Percentiles rank a stretch among this genome's conserved stretches.
These are phyloP conservation scores for Brassica rapa DNA, from an alignment of 345 rosid species.

Conservation along the genomic window DNA sequence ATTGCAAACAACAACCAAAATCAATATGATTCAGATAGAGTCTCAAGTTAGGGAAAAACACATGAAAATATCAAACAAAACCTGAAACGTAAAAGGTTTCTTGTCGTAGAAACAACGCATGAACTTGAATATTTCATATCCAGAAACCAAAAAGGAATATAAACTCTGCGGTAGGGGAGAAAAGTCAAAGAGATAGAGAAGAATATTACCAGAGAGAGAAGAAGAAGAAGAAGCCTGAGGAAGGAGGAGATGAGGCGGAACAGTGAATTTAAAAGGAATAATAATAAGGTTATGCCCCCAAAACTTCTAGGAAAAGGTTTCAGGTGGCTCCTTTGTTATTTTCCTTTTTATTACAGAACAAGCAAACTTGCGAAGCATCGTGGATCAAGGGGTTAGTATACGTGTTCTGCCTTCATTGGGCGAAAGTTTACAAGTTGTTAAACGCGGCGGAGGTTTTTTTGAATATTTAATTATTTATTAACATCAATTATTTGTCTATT, in stretches of 20 bases:
- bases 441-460: conserved; percentile 2
- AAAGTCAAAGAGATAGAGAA: conserved; percentile 9
- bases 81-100: conserved; percentile 9
- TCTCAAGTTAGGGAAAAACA: not conserved
- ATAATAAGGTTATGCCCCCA: not conserved
- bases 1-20: not conserved
- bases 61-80: not conserved
- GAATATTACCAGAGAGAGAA: conserved; percentile 25
- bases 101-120: conserved; percentile 27
- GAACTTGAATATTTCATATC: conserved; percentile 1
- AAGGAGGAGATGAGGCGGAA: not conserved
- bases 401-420: conserved; percentile 16
- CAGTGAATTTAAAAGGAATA: not conserved
- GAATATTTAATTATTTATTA: not conserved
- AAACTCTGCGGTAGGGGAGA: not conserved
- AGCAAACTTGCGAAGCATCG: conserved; percentile 25
- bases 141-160: conserved; percentile 13
- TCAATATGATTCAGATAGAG: not conserved
- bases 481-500: not conserved
- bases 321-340: conserved; percentile 2
- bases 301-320: conserved; percentile 29
- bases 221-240: conserved; percentile 30
- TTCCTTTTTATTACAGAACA: not conserved
- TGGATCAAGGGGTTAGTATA: conserved; percentile 3
- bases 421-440: not conserved